A percentile compares a stretch with the other conserved stretches of the same genome.
phyloP scores from a whole-genome alignment of 2,329 filamentous ascomycete genomes.

The Fusarium transvaalense region DNA sequence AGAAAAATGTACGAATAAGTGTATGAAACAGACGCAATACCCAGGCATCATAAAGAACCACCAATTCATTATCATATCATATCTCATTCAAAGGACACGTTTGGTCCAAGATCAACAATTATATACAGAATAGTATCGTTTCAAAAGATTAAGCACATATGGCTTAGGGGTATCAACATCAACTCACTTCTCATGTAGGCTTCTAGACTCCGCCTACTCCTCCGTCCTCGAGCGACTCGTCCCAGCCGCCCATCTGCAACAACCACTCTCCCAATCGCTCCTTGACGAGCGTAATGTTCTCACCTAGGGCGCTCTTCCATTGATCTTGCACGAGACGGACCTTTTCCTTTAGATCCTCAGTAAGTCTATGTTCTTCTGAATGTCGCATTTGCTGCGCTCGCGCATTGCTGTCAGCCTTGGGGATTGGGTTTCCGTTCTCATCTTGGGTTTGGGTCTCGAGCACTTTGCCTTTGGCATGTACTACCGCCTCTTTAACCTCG shows the following conservation, averaged over 20 bases:
- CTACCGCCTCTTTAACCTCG: conserved; percentile 85
- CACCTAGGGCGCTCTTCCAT: conserved; percentile 89
- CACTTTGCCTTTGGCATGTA: conserved; percentile 75
- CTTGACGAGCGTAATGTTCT: conserved; percentile 78
- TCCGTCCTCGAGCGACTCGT: conserved; percentile 76
- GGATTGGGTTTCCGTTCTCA: conserved; percentile 51
- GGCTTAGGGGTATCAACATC: conserved; percentile 50
- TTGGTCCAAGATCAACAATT: conserved; percentile 26
- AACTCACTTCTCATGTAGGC: conserved; percentile 11
- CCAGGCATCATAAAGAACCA: conserved; percentile 17
- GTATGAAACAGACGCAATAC: conserved; percentile 38
- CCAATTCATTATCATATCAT: conserved; percentile 33
- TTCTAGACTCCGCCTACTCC: conserved; percentile 62
- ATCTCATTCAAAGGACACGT: conserved; percentile 30
- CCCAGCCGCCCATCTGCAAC: conserved; percentile 85
- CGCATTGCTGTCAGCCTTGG: conserved; percentile 52
- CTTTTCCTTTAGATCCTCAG: conserved; percentile 91
- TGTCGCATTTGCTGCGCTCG: conserved; percentile 68
- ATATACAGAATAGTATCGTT: conserved; percentile 42
- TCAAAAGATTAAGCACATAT: conserved; percentile 32
- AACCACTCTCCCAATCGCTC: conserved; percentile 80
- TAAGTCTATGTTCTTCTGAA: conserved; percentile 78
- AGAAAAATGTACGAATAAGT: conserved; percentile 39
- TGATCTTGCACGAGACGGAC: conserved; percentile 91
- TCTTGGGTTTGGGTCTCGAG: conserved; percentile 73